phyloP scores from a whole-genome alignment of 176 grass and related monocot genomes.

The Cocos nucifera region DNA sequence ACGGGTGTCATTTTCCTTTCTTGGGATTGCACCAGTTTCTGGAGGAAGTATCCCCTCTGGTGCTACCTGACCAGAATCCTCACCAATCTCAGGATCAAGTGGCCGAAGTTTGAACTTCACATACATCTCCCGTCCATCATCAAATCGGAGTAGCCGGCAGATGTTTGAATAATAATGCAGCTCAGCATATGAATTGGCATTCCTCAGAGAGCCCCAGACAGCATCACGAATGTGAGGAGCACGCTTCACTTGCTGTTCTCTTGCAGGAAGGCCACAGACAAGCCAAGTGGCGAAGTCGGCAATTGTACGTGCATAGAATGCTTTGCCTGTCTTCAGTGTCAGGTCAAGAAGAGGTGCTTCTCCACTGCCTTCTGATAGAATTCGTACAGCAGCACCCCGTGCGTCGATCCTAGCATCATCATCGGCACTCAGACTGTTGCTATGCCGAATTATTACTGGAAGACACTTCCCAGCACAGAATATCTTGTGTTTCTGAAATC shows the following conservation, averaged over 20 bases:
- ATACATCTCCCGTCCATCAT: slow-evolving; percentile 55
- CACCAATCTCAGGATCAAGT: slow-evolving; percentile 19
- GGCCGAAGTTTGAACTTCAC: slow-evolving; percentile 64
- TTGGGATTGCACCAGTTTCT: slow-evolving; percentile 55
- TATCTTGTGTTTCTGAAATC: slow-evolving; percentile 47
- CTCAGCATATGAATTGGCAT: slow-evolving; percentile 44
- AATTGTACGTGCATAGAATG: slow-evolving; percentile 56
- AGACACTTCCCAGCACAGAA: slow-evolving; percentile 41
- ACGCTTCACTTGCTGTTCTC: slow-evolving; percentile 50
- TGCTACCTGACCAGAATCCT: slow-evolving; percentile 43
- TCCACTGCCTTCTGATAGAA: slow-evolving; percentile 41
- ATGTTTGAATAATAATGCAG: slow-evolving; percentile 77
- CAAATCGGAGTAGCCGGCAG: slow-evolving; percentile 49
- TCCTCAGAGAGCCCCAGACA: slow-evolving; percentile 56
- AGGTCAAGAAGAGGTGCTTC: slow-evolving; percentile 45
- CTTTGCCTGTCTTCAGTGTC: slow-evolving; percentile 52
- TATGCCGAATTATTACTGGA: slow-evolving; percentile 50
- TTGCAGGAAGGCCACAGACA: slow-evolving; percentile 50
- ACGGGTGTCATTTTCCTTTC: slow-evolving; percentile 43
- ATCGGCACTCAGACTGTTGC: slow-evolving; percentile 68
- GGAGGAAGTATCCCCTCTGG: slow-evolving; percentile 47
- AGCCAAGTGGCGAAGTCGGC: slow-evolving; percentile 58
- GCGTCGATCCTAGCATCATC: slow-evolving; percentile 67
- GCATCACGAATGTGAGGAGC: slow-evolving; percentile 53
- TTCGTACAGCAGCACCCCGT: slow-evolving; percentile 40